Evolutionary conservation across 2,329 filamentous ascomycete species (phyloP).

Genomic region (Rhynchosporium graminicola): DNA sequence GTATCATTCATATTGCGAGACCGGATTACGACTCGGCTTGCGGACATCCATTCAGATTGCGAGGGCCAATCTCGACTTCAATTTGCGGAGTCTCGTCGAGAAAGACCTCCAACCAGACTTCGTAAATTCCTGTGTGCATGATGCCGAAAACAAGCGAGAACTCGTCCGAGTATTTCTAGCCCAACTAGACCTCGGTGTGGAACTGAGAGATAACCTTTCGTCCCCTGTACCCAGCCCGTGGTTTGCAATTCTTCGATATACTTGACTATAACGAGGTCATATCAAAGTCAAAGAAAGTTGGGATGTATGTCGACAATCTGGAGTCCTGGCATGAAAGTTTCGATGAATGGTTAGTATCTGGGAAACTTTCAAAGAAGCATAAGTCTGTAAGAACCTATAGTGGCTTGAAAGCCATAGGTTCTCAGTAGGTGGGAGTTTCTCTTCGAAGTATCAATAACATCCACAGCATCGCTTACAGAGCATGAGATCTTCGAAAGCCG

Average conservation of each 20-base stretch:
- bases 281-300: constrained; percentile 12
- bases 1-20: constrained; percentile 54
- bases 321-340: constrained; percentile 10
- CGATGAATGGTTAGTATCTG: neutral
- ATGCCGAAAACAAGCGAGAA: constrained; percentile 47
- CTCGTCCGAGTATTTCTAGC: constrained; percentile 33
- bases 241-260: neutral
- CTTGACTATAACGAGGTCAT: constrained; percentile 14
- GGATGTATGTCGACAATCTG: neutral
- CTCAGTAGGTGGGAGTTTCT: constrained; percentile 5
- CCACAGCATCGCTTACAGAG: neutral
- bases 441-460: neutral
- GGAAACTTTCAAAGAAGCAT: neutral
- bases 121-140: constrained; percentile 48
- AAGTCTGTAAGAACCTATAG: constrained; percentile 16
- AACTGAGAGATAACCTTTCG: constrained; percentile 18
- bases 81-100: constrained; percentile 43
- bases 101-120: constrained; percentile 51
- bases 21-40: constrained; percentile 52
- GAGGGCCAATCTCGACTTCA: constrained; percentile 48
- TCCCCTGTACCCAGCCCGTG: constrained; percentile 17
- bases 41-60: constrained; percentile 54
- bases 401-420: constrained; percentile 17
- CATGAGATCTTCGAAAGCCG: constrained; percentile 16
- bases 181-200: constrained; percentile 21